phyloP scores from a whole-genome alignment of 257 asterid species.

The Verbena officinalis region DNA sequence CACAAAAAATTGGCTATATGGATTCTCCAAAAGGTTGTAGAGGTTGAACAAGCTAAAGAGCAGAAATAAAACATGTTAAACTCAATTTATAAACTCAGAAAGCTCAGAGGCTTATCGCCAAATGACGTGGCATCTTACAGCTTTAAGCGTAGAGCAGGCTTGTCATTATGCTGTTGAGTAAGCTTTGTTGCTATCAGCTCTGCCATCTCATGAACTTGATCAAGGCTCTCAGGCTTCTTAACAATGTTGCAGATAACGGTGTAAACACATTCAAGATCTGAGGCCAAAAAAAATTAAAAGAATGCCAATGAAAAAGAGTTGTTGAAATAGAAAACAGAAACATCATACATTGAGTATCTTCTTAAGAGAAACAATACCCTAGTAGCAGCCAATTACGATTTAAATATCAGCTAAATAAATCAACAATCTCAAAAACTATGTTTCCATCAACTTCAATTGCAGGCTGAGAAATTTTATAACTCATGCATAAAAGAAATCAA shows the following conservation, averaged over 20 bases:
- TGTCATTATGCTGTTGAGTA: conserved; percentile 72
- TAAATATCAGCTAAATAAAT: no score
- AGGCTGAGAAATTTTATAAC: not conserved
- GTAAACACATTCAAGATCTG: conserved; percentile 91
- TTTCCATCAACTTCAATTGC: conserved; percentile 6
- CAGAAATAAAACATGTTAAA: conserved; percentile 27
- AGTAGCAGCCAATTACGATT: no score
- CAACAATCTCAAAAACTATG: not conserved
- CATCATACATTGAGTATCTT: conserved; percentile 10
- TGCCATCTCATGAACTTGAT: conserved; percentile 77
- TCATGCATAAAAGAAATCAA: not conserved
- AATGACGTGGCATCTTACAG: conserved; percentile 46
- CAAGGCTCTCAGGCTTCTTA: conserved; percentile 72
- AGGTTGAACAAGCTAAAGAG: conserved; percentile 78
- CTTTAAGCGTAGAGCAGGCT: conserved; percentile 81
- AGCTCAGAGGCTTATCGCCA: conserved; percentile 4
- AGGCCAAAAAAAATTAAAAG: conserved; percentile 1
- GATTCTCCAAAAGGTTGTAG: conserved; percentile 86
- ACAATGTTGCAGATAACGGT: conserved; percentile 89
- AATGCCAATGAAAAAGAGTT: not conserved
- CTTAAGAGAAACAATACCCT: no score
- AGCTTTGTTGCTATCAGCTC: conserved; percentile 79
- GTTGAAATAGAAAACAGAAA: not conserved
- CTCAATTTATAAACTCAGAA: conserved; percentile 1
- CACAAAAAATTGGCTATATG: conserved; percentile 85